Conservation (phyloP, 1,139 yeast genomes). For the Hemisphaericaspora subhashii region DNA sequence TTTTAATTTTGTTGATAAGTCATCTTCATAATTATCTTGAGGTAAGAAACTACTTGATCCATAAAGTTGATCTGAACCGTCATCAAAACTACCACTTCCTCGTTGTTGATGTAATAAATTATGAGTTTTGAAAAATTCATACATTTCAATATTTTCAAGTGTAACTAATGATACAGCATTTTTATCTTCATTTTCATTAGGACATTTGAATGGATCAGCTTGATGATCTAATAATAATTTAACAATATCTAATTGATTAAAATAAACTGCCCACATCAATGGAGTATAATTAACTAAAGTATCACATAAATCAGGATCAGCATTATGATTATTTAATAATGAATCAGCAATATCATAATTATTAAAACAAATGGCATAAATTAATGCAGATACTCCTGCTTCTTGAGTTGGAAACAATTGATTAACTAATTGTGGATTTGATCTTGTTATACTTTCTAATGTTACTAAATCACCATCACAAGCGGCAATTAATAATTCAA, state of each 20-base stretch:
- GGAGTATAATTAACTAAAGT: constrained; percentile 39
- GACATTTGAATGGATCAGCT: constrained; percentile 42
- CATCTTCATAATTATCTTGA: constrained; percentile 40
- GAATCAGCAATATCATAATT: constrained; percentile 45
- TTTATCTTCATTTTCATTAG: constrained; percentile 30
- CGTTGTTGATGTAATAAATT: constrained; percentile 33
- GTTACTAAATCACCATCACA: constrained; percentile 53
- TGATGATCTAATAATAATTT: constrained; percentile 37
- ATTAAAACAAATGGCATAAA: constrained; percentile 54
- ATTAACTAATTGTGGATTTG: constrained; percentile 32
- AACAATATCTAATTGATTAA: constrained; percentile 36
- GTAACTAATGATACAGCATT: constrained; percentile 35
- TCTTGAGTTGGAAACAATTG: constrained; percentile 32
- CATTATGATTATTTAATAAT: constrained; percentile 32
- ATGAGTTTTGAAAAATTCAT: constrained; percentile 41
- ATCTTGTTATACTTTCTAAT: constrained; percentile 35
- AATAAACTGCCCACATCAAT: constrained; percentile 50
- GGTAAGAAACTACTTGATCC: constrained; percentile 14
- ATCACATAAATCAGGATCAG: constrained; percentile 42
- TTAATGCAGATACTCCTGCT: constrained; percentile 50
- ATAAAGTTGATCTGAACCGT: constrained; percentile 18
- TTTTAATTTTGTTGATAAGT: constrained; percentile 43
- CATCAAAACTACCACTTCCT: constrained; percentile 11
- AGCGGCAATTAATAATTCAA: constrained; percentile 46
- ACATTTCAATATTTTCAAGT: constrained; percentile 32